phyloP scores from a whole-genome alignment of 768 basidiomycete genomes.

The Mycena kentingensis region DNA sequence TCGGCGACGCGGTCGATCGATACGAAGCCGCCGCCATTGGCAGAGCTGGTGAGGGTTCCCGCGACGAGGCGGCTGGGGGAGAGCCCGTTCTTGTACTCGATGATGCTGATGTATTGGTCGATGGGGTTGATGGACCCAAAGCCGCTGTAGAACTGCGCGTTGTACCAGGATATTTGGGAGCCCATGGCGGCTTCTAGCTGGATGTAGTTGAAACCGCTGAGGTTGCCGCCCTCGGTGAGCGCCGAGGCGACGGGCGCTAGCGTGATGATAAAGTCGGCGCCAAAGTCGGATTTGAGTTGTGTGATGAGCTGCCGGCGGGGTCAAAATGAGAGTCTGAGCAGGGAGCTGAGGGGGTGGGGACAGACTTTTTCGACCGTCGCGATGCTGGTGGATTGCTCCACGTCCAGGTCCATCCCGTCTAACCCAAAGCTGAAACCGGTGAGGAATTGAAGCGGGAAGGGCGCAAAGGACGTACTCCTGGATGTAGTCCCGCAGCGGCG shows the following conservation, averaged over 20 bases:
- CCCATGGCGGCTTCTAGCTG: constrained; percentile 18
- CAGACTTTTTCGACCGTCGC: constrained; percentile 19
- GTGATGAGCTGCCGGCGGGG: constrained; percentile 26
- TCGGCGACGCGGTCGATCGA: constrained; percentile 15
- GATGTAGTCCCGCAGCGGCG: constrained; percentile 21
- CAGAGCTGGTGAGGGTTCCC: constrained; percentile 25
- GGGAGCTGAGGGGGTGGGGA: no score
- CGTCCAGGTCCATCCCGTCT: constrained; percentile 32
- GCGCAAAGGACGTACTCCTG: constrained; percentile 13
- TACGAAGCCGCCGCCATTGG: constrained; percentile 25
- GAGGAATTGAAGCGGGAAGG: not conserved
- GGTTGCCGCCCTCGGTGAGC: constrained; percentile 25
- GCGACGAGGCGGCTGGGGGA: constrained; percentile 25
- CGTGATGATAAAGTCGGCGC: constrained; percentile 29
- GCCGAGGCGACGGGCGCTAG: constrained; percentile 30
- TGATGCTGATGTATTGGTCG: constrained; percentile 25
- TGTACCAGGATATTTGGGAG: constrained; percentile 24
- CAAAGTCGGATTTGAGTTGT: constrained; percentile 28
- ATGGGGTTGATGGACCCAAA: constrained; percentile 26
- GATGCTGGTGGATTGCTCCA: constrained; percentile 24
- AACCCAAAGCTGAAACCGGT: constrained; percentile 20
- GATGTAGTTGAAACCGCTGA: constrained; percentile 31
- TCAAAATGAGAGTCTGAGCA: no score
- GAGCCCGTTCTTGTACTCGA: constrained; percentile 19
- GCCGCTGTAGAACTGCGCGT: constrained; percentile 30